Base-by-base conservation (phyloP, 495 filamentous ascomycete species). In the Penicillium paradoxum region DNA sequence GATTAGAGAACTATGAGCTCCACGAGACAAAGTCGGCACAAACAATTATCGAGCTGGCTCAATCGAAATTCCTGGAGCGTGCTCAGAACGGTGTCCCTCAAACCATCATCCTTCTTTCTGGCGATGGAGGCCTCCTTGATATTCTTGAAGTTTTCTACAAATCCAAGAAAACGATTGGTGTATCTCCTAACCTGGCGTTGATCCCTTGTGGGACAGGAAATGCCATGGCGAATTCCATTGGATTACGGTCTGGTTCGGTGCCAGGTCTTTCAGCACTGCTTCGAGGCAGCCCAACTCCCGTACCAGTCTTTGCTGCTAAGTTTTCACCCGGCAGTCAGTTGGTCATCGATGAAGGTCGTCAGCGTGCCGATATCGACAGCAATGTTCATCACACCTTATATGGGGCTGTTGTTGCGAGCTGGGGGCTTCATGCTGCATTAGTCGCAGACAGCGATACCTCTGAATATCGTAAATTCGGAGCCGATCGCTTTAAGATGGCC, bases 191-290 rank as follows among this genome's bases (percentile, higher is more conserved):
- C 2, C 71, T 96, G 52, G 76, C 75, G 7, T 63, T 93, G 22
- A 67, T 96, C 4, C 85, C 90, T 1, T 77, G 91, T 15, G 92
- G 92, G 2, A 96, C 92, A 2, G 92, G 87, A 21, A 97, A 96
- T 69, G 92, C 91, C 2, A 80, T 96, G 54, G 88, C 90, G 33
- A 79, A 83, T 62, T 95, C 89, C 3, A 70, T 69, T 33, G 74
- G 73, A 47, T 54, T 77, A 19, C 62, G 72, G 8, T 48, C 47
- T 9, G 50, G 59, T 13, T 61, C 65, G 11, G 45, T 54, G 24
- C 54, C 58, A 14, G 67, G 65, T 36, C 57, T 79, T 13, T 54
- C 48, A 21, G 50, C 64, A 19, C 65, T 91, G 46, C 63, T 72
- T 6, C 70, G 64, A 13, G 75, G 87, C 2, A 67, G 79, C 37